Conservation (phyloP, 805 yeast genomes). For the Yamadazyma sp. region DNA sequence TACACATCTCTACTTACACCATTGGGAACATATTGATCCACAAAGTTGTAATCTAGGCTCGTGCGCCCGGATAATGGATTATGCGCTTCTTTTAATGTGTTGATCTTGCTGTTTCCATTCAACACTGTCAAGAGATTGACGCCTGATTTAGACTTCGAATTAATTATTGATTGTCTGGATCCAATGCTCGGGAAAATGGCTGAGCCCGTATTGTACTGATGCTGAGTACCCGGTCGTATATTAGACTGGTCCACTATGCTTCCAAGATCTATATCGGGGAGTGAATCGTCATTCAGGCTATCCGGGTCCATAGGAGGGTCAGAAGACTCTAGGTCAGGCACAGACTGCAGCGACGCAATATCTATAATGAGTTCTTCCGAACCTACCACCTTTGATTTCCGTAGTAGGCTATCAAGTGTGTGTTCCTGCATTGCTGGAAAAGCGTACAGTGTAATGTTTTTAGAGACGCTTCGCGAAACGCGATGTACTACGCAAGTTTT, state of each 20-base stretch:
- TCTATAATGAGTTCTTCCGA: background rate
- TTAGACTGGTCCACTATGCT: background rate
- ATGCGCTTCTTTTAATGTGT: too few relatives aligned
- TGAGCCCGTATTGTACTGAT: too few relatives aligned
- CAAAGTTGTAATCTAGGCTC: too few relatives aligned
- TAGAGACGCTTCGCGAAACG: constrained; percentile 11
- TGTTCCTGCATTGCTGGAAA: constrained; percentile 6
- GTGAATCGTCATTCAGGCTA: constrained; percentile 1
- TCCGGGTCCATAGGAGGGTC: background rate
- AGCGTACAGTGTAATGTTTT: background rate
- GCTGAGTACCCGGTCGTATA: background rate
- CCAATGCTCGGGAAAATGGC: too few relatives aligned
- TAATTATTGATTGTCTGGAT: too few relatives aligned
- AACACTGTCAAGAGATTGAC: too few relatives aligned
- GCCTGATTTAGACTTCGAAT: too few relatives aligned
- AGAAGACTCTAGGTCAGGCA: background rate
- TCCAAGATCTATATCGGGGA: constrained; percentile 1
- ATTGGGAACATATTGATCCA: too few relatives aligned
- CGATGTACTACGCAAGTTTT: background rate
- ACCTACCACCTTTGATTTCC: constrained; percentile 3
- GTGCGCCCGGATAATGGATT: too few relatives aligned
- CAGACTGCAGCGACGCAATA: constrained; percentile 3
- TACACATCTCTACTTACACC: too few relatives aligned
- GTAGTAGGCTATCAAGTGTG: constrained; percentile 14
- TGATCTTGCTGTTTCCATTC: too few relatives aligned